Conservation (phyloP, 768 basidiomycete species). For the Rhizopogon sp. region DNA sequence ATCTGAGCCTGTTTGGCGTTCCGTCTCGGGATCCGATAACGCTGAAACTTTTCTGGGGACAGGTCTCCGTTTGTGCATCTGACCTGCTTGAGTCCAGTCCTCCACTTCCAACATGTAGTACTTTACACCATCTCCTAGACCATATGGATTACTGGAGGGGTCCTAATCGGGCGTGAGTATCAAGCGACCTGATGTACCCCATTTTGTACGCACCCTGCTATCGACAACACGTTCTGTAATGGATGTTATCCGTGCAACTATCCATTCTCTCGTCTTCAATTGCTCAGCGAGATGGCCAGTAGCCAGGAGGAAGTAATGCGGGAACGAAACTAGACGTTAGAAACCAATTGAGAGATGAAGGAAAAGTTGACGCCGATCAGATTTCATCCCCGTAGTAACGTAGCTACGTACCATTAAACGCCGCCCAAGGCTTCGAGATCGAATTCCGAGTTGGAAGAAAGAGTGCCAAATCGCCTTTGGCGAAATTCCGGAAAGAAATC, state of each 20-base stretch:
- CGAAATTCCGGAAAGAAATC: conserved; percentile 93
- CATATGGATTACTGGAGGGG: conserved; percentile 83
- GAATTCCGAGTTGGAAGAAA: conserved; percentile 96
- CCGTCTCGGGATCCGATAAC: conserved; percentile 34
- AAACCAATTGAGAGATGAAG: conserved; percentile 19
- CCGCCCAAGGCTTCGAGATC: conserved; percentile 93
- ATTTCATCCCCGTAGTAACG: not conserved
- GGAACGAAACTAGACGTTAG: conserved; percentile 73
- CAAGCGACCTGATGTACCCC: not conserved
- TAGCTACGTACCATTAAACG: conserved; percentile 79
- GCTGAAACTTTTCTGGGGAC: conserved; percentile 46
- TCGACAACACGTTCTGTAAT: conserved; percentile 84
- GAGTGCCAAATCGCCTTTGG: conserved; percentile 90
- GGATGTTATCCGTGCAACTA: conserved; percentile 87
- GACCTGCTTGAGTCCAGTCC: conserved; percentile 81
- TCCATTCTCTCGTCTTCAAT: conserved; percentile 89
- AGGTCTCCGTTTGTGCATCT: conserved; percentile 52
- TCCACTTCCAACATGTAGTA: conserved; percentile 94
- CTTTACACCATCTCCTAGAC: conserved; percentile 82
- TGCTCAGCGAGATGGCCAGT: conserved; percentile 85
- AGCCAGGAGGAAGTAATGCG: conserved; percentile 94
- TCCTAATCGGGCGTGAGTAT: conserved; percentile 42
- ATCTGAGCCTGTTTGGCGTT: conserved; percentile 23
- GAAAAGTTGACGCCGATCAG: conserved; percentile 1
- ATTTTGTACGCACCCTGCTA: conserved; percentile 49